These are phyloP conservation scores for Elongisporangium senticosum DNA, from an alignment of 352 stramenopile species.

Conservation along the genomic window DNA sequence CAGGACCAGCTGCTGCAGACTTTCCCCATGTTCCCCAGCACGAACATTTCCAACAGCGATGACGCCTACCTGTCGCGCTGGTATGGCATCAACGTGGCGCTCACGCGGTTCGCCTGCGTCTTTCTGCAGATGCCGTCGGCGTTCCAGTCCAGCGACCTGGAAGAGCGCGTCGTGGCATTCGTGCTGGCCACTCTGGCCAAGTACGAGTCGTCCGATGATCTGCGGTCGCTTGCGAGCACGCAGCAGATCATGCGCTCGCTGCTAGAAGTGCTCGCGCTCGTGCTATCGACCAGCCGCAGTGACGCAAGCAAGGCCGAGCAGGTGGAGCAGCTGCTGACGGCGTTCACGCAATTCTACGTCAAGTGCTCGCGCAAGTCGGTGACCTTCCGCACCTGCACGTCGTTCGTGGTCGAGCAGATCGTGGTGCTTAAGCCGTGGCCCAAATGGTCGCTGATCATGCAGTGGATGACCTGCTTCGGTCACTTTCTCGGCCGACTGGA, in stretches of 20 bases:
- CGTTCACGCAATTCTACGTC: slow-evolving; percentile 65
- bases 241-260: slow-evolving; percentile 54
- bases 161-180: slow-evolving; percentile 45
- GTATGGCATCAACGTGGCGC: slow-evolving; percentile 67
- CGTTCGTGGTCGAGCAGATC: slow-evolving; percentile 62
- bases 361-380: slow-evolving; percentile 61
- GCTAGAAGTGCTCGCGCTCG: slow-evolving; percentile 52
- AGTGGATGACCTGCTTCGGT: slow-evolving; percentile 70
- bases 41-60: slow-evolving; percentile 31
- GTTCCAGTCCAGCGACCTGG: slow-evolving; percentile 16
- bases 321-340: slow-evolving; percentile 38
- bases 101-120: slow-evolving; percentile 63
- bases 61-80: slow-evolving; percentile 52
- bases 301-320: slow-evolving; percentile 8
- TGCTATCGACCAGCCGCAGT: slow-evolving; percentile 19
- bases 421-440: slow-evolving; percentile 44
- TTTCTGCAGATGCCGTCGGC: slow-evolving; percentile 24
- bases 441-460: slow-evolving; percentile 43
- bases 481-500: slow-evolving; percentile 54
- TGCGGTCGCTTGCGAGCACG: slow-evolving; percentile 46
- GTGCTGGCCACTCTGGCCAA: slow-evolving; percentile 53
- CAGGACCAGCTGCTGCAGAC: slow-evolving; percentile 51
- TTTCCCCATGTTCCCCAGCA: slow-evolving; percentile 58
- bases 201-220: slow-evolving; percentile 53
- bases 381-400: slow-evolving; percentile 69